phyloP scores from a whole-genome alignment of 2,329 filamentous ascomycete genomes.

The Monilinia fructigena region DNA sequence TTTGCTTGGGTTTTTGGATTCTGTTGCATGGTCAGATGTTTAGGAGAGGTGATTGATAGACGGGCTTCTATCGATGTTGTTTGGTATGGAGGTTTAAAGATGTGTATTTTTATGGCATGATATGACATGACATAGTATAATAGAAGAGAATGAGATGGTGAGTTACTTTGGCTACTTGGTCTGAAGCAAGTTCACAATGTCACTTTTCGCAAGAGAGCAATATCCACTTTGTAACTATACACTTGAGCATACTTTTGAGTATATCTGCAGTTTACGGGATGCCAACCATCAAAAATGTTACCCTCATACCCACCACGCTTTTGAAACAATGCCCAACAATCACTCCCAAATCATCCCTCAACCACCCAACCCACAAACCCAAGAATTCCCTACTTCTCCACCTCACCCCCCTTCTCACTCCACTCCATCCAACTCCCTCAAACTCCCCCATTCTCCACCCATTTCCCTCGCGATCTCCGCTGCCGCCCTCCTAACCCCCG shows the following conservation, averaged over 20 bases:
- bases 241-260: neutral
- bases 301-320: too few species aligned
- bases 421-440: conserved; percentile 78
- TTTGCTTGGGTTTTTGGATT: too few species aligned
- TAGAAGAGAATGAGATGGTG: too few species aligned
- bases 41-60: too few species aligned
- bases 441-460: conserved; percentile 75
- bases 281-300: neutral
- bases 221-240: too few species aligned
- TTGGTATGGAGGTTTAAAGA: too few species aligned
- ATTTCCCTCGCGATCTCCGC: conserved; percentile 71
- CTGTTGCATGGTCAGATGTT: too few species aligned
- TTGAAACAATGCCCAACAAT: neutral
- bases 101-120: too few species aligned
- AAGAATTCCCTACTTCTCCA: conserved; percentile 21
- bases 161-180: neutral
- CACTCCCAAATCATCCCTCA: neutral
- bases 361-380: neutral
- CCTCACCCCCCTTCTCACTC: conserved; percentile 64
- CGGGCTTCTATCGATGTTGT: too few species aligned
- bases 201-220: neutral
- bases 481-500: conserved; percentile 79
- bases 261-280: neutral
- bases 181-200: neutral
- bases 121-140: too few species aligned